Evolutionary conservation across 2,329 filamentous ascomycete genomes (phyloP).

Genomic region (Arthrobotrys pseudoclavata): DNA sequence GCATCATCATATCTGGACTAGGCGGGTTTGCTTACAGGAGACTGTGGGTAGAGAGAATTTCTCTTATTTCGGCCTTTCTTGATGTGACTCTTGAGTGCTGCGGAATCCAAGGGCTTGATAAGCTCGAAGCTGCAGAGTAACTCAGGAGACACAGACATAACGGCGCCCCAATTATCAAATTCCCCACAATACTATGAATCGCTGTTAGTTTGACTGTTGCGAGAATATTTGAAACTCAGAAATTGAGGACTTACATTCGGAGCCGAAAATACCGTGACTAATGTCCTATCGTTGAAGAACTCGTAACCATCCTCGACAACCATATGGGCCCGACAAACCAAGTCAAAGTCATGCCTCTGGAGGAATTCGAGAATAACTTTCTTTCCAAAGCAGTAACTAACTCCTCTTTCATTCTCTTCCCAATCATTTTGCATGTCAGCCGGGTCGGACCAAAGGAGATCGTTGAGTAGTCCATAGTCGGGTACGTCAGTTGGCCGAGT

Average conservation of each 20-base stretch:
- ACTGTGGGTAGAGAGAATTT: constrained; percentile 53
- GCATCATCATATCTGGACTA: neutral
- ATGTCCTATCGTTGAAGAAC: constrained; percentile 93
- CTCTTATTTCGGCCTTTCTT: constrained; percentile 79
- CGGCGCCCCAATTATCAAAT: constrained; percentile 98
- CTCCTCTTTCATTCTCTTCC: constrained; percentile 96
- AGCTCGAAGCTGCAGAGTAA: constrained; percentile 97
- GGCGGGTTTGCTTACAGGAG: constrained; percentile 38
- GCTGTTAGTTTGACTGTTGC: constrained; percentile 62
- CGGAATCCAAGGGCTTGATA: constrained; percentile 94
- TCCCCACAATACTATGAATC: constrained; percentile 87
- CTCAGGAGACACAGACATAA: constrained; percentile 97
- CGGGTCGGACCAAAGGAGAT: constrained; percentile 96
- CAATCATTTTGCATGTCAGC: constrained; percentile 98
- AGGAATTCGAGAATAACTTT: constrained; percentile 98
- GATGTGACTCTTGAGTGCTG: constrained; percentile 96
- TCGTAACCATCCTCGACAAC: constrained; percentile 99
- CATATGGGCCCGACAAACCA: constrained; percentile 98
- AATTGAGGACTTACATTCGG: constrained; percentile 81
- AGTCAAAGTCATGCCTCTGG: constrained; percentile 92
- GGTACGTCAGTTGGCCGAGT: constrained; percentile 95
- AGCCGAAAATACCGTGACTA: constrained; percentile 97
- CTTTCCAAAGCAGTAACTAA: constrained; percentile 98
- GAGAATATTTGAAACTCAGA: neutral
- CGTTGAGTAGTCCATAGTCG: constrained; percentile 94